phyloP scores from a whole-genome alignment of 495 filamentous ascomycete genomes.

The Trichoderma asperelloides region DNA sequence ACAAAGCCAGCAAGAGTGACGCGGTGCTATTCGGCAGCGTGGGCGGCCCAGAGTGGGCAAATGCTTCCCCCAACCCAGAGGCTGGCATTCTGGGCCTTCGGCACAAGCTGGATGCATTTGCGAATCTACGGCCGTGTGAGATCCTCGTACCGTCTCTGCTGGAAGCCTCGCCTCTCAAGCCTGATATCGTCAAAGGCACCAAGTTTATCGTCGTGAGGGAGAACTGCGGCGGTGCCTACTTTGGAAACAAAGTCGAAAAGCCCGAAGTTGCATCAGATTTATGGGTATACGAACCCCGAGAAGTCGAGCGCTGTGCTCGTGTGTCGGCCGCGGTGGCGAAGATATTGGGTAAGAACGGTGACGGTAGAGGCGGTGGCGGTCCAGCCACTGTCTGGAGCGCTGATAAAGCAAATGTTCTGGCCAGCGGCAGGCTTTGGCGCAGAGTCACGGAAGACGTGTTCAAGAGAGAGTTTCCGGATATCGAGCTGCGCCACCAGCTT shows the following conservation, averaged over 20 bases:
- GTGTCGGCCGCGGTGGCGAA: slow-evolving; percentile 38
- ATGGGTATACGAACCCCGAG: slow-evolving; percentile 38
- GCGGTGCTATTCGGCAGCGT: slow-evolving; percentile 44
- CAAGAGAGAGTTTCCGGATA: slow-evolving; percentile 37
- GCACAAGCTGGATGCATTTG: slow-evolving; percentile 41
- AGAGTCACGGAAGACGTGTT: slow-evolving; percentile 38
- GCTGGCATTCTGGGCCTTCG: slow-evolving; percentile 38
- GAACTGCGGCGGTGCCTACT: slow-evolving; percentile 47
- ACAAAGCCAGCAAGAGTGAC: slow-evolving; percentile 32
- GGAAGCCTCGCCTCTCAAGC: slow-evolving; percentile 35
- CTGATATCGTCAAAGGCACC: slow-evolving; percentile 38
- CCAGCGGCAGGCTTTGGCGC: slow-evolving; percentile 41
- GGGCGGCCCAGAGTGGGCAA: slow-evolving; percentile 44
- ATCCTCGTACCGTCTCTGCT: slow-evolving; percentile 31
- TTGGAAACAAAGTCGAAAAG: slow-evolving; percentile 40
- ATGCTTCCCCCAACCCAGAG: slow-evolving; percentile 34
- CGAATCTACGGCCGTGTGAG: slow-evolving; percentile 41
- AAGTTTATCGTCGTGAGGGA: slow-evolving; percentile 43
- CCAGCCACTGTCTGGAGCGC: slow-evolving; percentile 19
- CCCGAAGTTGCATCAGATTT: slow-evolving; percentile 39
- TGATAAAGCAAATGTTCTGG: slow-evolving; percentile 46
- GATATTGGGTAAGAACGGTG: slow-evolving; percentile 25
- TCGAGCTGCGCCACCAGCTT: slow-evolving; percentile 38
- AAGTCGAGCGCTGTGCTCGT: slow-evolving; percentile 41
- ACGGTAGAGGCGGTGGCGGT: slow-evolving; percentile 15